Conservation (phyloP, 2,329 filamentous ascomycete species). For the Daldinia sp. region DNA sequence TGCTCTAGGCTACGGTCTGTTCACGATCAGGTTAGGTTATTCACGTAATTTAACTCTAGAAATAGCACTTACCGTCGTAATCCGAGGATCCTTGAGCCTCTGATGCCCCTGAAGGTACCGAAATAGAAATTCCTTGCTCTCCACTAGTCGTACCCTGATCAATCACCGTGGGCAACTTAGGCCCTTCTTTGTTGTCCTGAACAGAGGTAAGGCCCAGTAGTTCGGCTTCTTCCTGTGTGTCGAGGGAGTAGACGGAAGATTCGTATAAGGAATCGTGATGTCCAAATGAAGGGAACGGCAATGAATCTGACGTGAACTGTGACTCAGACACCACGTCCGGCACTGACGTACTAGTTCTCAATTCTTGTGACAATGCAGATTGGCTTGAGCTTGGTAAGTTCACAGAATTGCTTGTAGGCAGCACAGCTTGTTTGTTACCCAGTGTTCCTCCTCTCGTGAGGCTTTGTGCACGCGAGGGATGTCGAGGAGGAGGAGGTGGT, state of each 20-base stretch:
- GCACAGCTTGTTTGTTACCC: too few species aligned
- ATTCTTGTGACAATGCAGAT: too few species aligned
- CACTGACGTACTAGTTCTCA: neutral
- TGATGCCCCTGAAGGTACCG: neutral
- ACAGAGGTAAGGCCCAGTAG: neutral
- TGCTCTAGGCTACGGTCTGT: neutral
- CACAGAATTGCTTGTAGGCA: neutral
- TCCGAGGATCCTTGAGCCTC: slow-evolving; percentile 1
- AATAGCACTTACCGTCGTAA: slow-evolving; percentile 1
- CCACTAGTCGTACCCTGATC: neutral
- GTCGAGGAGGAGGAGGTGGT: neutral
- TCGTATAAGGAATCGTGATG: slow-evolving; percentile 1
- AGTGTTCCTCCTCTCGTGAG: neutral
- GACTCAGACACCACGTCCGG: neutral
- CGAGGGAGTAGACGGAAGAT: slow-evolving; percentile 3
- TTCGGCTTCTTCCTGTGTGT: neutral
- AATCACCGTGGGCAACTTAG: neutral
- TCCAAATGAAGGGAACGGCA: slow-evolving; percentile 6
- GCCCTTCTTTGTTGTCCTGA: neutral
- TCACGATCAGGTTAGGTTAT: neutral
- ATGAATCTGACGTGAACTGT: neutral
- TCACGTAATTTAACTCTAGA: neutral
- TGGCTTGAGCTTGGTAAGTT: too few species aligned
- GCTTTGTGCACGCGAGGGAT: neutral
- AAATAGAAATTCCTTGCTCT: neutral